Conservation (phyloP, 257 asterid genomes). For the Mitragyna speciosa region DNA sequence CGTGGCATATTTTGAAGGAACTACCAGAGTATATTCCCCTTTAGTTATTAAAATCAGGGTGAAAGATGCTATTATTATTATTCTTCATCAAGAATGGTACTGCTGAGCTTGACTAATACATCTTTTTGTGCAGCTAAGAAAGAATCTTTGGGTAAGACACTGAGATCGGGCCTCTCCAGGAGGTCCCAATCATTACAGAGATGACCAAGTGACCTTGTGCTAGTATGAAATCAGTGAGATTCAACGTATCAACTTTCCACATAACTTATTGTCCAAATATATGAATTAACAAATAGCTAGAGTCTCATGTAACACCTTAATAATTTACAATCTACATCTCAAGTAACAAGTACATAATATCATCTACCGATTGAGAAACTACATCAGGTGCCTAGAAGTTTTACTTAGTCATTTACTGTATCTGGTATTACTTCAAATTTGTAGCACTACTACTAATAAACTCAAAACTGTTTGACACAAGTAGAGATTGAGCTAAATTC, state of each 20-base stretch:
- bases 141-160: conserved; percentile 42
- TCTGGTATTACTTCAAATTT: not conserved
- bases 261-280: not conserved
- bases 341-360: not conserved
- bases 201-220: not conserved
- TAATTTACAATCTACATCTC: not conserved
- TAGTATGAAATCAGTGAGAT: conserved; percentile 2
- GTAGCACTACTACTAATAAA: not conserved
- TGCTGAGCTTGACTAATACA: conserved; percentile 23
- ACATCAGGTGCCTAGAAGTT: not conserved
- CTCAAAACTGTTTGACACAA: not conserved
- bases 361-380: not conserved
- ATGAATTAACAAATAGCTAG: not conserved
- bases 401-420: not conserved
- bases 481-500: too few relatives aligned
- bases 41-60: conserved; percentile 23
- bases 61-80: conserved; percentile 28
- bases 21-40: conserved; percentile 31
- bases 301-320: not conserved
- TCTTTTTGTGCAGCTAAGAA: conserved; percentile 37
- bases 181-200: conserved; percentile 3
- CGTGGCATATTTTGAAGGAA: conserved; percentile 1
- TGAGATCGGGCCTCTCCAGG: not conserved
- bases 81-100: conserved; percentile 28
- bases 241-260: not conserved